These are phyloP conservation scores for Fagopyrum tataricum DNA, from an alignment of 148 eudicot genomes.

Conservation along the genomic window DNA sequence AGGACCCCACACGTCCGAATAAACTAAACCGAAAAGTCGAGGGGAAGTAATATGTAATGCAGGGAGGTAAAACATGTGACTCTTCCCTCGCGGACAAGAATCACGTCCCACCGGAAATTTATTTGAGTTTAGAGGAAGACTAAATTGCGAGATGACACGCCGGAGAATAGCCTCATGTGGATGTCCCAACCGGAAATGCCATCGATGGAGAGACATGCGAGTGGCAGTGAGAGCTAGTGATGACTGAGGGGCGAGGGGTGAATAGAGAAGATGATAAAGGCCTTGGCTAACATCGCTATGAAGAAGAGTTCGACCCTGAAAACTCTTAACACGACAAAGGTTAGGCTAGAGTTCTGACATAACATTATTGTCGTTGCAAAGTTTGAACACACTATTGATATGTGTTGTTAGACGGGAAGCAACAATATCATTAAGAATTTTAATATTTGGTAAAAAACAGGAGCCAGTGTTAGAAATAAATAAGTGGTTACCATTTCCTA, in stretches of 20 bases:
- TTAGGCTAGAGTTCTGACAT: neutral
- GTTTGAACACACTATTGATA: neutral
- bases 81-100: no score
- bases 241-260: neutral
- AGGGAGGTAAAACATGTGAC: no score
- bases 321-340: neutral
- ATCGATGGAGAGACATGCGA: neutral
- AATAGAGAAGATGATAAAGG: neutral
- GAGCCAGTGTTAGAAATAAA: neutral
- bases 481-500: neutral
- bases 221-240: neutral
- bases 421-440: neutral
- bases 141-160: neutral
- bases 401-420: neutral
- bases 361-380: neutral
- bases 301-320: neutral
- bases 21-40: neutral
- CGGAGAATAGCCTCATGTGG: slow-evolving; percentile 1
- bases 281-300: neutral
- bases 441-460: neutral
- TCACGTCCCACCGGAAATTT: no score
- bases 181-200: neutral
- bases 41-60: no score
- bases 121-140: neutral
- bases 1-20: no score